Percentiles rank a stretch among this genome's conserved stretches.
These are phyloP conservation scores for Lasiodiplodia sp. DNA, from an alignment of 2,329 filamentous ascomycete genomes.

Conservation along the genomic window DNA sequence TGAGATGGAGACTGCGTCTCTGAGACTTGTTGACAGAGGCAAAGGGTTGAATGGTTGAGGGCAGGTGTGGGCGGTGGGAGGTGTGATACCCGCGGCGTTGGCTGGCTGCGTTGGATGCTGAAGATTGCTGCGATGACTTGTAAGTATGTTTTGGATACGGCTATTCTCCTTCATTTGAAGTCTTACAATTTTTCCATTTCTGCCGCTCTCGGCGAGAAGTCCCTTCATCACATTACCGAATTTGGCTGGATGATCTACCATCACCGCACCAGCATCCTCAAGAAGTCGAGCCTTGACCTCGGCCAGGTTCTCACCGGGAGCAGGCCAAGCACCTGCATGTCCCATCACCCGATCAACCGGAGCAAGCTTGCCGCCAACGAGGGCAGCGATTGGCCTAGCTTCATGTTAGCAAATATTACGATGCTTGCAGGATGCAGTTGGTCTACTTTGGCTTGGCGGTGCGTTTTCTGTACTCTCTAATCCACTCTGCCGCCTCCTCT, in stretches of 20 bases:
- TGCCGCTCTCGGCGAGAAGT: constrained; percentile 58
- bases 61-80: constrained; percentile 29
- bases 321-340: constrained; percentile 77
- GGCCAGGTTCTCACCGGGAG: constrained; percentile 70
- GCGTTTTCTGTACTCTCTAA: constrained; percentile 68
- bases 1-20: constrained; percentile 63
- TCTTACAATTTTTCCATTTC: constrained; percentile 49
- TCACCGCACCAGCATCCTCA: constrained; percentile 69
- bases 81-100: constrained; percentile 61
- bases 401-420: constrained; percentile 28
- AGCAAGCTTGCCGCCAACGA: constrained; percentile 73
- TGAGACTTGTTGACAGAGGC: constrained; percentile 43
- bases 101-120: constrained; percentile 41
- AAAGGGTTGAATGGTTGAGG: neutral
- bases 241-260: constrained; percentile 78
- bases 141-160: neutral
- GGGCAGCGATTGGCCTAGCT: constrained; percentile 71
- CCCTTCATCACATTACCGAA: constrained; percentile 73
- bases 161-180: neutral
- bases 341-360: constrained; percentile 74
- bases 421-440: neutral
- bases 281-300: constrained; percentile 71
- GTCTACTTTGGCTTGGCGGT: constrained; percentile 69
- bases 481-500: constrained; percentile 76
- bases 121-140: constrained; percentile 38